Conservation (phyloP, 768 basidiomycete genomes). For the Hemileccinum rubropunctum region DNA sequence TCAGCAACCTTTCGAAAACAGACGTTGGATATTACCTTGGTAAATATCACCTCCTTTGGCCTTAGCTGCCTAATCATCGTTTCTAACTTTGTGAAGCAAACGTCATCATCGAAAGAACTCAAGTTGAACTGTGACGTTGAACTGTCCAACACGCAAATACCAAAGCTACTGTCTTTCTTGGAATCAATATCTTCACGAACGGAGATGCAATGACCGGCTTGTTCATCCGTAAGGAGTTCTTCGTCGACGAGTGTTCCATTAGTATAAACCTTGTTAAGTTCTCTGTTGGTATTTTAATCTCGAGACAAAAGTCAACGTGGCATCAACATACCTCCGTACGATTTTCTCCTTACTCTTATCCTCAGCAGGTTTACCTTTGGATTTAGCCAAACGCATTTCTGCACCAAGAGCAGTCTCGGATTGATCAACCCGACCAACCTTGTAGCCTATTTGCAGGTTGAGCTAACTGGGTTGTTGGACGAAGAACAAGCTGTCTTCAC, state of each 20-base stretch:
- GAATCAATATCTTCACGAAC: slow-evolving; percentile 58
- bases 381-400: slow-evolving; percentile 88
- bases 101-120: slow-evolving; percentile 87
- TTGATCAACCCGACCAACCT: slow-evolving; percentile 96
- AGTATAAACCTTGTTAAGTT: slow-evolving; percentile 94
- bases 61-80: slow-evolving; percentile 89
- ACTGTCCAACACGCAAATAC: slow-evolving; percentile 89
- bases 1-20: neutral
- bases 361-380: slow-evolving; percentile 38
- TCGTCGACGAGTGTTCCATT: slow-evolving; percentile 94
- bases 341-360: slow-evolving; percentile 80
- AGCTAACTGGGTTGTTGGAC: neutral
- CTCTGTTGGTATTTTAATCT: slow-evolving; percentile 41
- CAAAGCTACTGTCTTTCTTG: slow-evolving; percentile 59
- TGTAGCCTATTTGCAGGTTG: slow-evolving; percentile 56
- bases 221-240: slow-evolving; percentile 84
- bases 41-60: slow-evolving; percentile 88
- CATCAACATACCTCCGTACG: slow-evolving; percentile 60
- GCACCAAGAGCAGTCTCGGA: slow-evolving; percentile 95
- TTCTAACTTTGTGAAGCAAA: slow-evolving; percentile 89
- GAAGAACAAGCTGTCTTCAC: slow-evolving; percentile 1
- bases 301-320: neutral
- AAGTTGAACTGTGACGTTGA: slow-evolving; percentile 94
- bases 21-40: slow-evolving; percentile 55
- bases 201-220: slow-evolving; percentile 92